phyloP scores from a whole-genome alignment of 192 early-diverging fungal species.

The Backusella australiensis region DNA sequence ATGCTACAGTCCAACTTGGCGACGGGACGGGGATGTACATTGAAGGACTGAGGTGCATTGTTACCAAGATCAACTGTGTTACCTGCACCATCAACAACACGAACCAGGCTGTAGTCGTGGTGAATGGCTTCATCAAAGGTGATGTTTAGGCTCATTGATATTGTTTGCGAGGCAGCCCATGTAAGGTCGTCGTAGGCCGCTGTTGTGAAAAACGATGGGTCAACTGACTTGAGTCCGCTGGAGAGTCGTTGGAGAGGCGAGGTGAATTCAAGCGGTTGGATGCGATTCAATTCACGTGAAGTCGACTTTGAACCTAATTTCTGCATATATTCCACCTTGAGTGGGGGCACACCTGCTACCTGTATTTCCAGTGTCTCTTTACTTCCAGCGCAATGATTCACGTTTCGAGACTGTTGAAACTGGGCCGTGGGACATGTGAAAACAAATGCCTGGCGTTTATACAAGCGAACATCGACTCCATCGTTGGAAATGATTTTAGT shows the following conservation, averaged over 20 bases:
- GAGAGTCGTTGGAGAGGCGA: slow-evolving; percentile 19
- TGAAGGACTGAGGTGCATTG: background rate
- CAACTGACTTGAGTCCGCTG: background rate
- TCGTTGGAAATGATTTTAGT: slow-evolving; percentile 32
- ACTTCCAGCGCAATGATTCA: slow-evolving; percentile 35
- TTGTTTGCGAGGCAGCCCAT: slow-evolving; percentile 36
- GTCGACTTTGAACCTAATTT: background rate
- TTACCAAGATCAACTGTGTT: slow-evolving; percentile 24
- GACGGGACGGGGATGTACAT: slow-evolving; percentile 30
- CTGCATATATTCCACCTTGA: slow-evolving; percentile 34
- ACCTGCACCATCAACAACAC: slow-evolving; percentile 36
- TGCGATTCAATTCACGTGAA: slow-evolving; percentile 29
- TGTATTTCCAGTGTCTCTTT: slow-evolving; percentile 26
- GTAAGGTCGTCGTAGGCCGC: slow-evolving; percentile 10
- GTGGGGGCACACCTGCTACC: slow-evolving; percentile 42
- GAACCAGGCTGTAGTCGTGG: slow-evolving; percentile 23
- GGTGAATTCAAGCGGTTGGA: slow-evolving; percentile 26
- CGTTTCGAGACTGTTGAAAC: slow-evolving; percentile 14
- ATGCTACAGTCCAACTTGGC: slow-evolving; percentile 31
- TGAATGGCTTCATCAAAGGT: slow-evolving; percentile 21
- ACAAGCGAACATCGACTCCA: slow-evolving; percentile 35
- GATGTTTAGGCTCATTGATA: slow-evolving; percentile 32
- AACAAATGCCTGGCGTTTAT: slow-evolving; percentile 32
- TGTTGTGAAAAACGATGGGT: slow-evolving; percentile 10
- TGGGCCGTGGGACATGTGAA: slow-evolving; percentile 38